phyloP scores from a whole-genome alignment of 2,329 filamentous ascomycete species.

The Penicillium olsonii region DNA sequence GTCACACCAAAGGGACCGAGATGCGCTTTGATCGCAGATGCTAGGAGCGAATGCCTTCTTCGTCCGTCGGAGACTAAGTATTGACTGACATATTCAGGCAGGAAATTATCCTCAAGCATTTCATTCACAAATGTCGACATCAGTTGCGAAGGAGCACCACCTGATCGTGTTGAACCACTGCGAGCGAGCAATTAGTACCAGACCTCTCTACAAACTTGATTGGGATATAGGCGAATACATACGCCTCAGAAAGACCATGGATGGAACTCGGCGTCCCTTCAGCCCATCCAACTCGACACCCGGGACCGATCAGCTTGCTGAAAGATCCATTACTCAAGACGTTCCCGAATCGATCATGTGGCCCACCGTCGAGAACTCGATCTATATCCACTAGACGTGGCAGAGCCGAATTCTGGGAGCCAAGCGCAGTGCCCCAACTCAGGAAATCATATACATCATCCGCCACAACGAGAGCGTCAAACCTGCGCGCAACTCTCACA shows the following conservation, averaged over 20 bases:
- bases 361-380: slow-evolving; percentile 59
- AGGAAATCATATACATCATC: slow-evolving; percentile 93
- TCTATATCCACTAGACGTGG: slow-evolving; percentile 78
- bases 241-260: slow-evolving; percentile 57
- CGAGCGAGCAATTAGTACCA: neutral
- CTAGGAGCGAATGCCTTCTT: slow-evolving; percentile 6
- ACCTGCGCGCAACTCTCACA: slow-evolving; percentile 69
- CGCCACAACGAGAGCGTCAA: slow-evolving; percentile 74
- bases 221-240: slow-evolving; percentile 31
- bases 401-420: slow-evolving; percentile 36
- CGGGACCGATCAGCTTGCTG: slow-evolving; percentile 79
- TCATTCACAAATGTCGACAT: slow-evolving; percentile 57
- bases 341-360: slow-evolving; percentile 68
- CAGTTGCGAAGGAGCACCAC: slow-evolving; percentile 59
- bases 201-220: neutral
- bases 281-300: slow-evolving; percentile 78
- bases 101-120: slow-evolving; percentile 50
- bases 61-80: slow-evolving; percentile 36
- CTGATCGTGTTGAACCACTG: slow-evolving; percentile 45
- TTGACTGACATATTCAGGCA: slow-evolving; percentile 54
- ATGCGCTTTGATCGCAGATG: slow-evolving; percentile 8
- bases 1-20: slow-evolving; percentile 15
- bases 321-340: slow-evolving; percentile 81
- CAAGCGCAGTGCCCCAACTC: slow-evolving; percentile 60
- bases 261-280: slow-evolving; percentile 66